These are phyloP conservation scores for Candida neerlandica DNA, from an alignment of 1,139 yeast species.

Conservation along the genomic window DNA sequence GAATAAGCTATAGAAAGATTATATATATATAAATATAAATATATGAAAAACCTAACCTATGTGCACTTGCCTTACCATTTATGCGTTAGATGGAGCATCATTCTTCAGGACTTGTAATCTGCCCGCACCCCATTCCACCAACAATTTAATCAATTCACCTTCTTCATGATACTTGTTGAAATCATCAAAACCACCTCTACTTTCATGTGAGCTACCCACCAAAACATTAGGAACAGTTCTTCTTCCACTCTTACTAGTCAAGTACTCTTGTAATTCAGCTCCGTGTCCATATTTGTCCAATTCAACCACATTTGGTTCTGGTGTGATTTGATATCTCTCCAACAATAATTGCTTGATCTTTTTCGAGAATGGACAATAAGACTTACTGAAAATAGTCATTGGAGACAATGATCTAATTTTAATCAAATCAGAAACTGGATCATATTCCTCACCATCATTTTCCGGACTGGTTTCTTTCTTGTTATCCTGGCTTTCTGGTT, in stretches of 20 bases:
- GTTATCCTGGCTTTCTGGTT: conserved; percentile 8
- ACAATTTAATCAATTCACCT: conserved; percentile 50
- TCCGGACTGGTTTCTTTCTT: conserved; percentile 8
- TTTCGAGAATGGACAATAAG: conserved; percentile 75
- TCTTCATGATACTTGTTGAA: conserved; percentile 61
- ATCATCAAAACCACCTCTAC: conserved; percentile 83
- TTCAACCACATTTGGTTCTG: conserved; percentile 75
- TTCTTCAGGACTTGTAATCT: conserved; percentile 54
- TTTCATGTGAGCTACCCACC: conserved; percentile 52
- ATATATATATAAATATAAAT: neutral
- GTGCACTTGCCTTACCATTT: conserved; percentile 6
- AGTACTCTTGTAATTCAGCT: conserved; percentile 57
- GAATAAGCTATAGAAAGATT: neutral
- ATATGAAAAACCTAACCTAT: too few species aligned
- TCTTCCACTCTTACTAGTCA: conserved; percentile 60
- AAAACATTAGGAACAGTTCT: conserved; percentile 73
- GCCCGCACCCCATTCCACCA: conserved; percentile 68
- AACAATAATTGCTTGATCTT: conserved; percentile 66
- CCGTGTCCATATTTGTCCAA: conserved; percentile 79
- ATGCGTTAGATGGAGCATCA: conserved; percentile 56
- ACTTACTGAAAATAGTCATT: conserved; percentile 69
- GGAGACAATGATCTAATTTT: conserved; percentile 67
- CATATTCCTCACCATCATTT: conserved; percentile 37
- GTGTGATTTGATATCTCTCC: conserved; percentile 69
- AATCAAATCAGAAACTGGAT: conserved; percentile 62